Evolutionary conservation across 2,329 filamentous ascomycete species (phyloP), one percentile per base, ranked within the genome.

Genomic region (Aureobasidium sp.): DNA sequence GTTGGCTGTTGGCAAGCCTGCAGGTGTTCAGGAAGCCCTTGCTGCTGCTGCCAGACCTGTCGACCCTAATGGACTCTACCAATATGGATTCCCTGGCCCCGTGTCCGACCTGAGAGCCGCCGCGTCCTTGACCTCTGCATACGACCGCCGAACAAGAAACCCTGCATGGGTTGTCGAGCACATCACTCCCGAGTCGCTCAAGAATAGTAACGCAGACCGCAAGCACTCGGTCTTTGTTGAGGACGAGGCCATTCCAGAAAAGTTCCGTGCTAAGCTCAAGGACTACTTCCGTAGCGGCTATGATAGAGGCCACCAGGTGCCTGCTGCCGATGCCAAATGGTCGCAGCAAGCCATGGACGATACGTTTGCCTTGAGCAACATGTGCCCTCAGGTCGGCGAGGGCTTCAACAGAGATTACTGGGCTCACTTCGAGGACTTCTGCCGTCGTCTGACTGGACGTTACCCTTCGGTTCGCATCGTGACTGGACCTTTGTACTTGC

Each of bases 381-480:
- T 99, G 92, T 96, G 92, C 72, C 94, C 94, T 36, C 94, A 99
- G 78, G 94, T 99, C 34, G 94, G 94, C 67, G 91, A 97, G 72
- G 94, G 94, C 63, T 99, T 99, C 82, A 99, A 99, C 78, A 84
- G 94, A 57, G 94, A 99, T 78, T 99, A 99, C 83, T 99, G 94
- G 94, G 89, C 94, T 41, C 94, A 99, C 75, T 92, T 99, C 67
- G 94, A 99, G 78, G 93, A 97, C 72, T 99, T 97, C 72, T 97
- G 93, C 77, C 85, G 94, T 10, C 81, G 91, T 21, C 80, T 99
- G 66, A 93, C 92, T 0, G 77, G 80, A 50, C 82, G 79, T 59
- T 99, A 97, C 72, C 92, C 93, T 1, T 89, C 84, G 45, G 93
- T 99, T 30, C 83, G 94, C 65, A 87, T 97, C 67, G 90, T 97